phyloP scores from a whole-genome alignment of 2,329 filamentous ascomycete species.

The Chrysoporthe deuterocubensis region DNA sequence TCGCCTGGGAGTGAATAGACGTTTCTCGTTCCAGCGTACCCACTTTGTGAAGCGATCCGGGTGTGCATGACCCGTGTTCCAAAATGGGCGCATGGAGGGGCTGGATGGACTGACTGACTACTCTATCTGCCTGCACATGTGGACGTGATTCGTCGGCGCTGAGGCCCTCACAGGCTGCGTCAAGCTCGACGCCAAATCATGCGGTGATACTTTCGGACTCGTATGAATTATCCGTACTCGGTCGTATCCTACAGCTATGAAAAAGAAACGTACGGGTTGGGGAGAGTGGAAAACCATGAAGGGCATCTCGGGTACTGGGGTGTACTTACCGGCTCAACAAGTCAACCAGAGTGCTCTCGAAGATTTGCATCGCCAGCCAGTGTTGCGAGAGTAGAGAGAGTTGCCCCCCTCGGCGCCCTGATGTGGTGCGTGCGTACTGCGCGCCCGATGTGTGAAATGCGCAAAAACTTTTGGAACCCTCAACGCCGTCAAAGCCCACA shows the following conservation, averaged over 20 bases:
- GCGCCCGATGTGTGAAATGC: conserved; percentile 16
- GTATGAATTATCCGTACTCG: conserved; percentile 16
- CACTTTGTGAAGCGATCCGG: not conserved
- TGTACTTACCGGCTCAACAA: conserved; percentile 34
- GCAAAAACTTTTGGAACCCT: conserved; percentile 25
- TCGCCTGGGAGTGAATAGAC: not conserved
- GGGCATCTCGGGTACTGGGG: conserved; percentile 12
- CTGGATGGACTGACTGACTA: not conserved
- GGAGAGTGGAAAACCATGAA: conserved; percentile 11
- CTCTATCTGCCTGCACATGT: not conserved
- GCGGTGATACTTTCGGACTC: conserved; percentile 3
- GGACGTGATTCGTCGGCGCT: not conserved
- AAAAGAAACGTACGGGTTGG: conserved; percentile 8
- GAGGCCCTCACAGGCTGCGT: not conserved
- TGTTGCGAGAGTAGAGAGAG: conserved; percentile 8
- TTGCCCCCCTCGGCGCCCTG: conserved; percentile 15
- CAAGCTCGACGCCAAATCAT: not conserved
- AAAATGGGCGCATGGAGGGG: no score
- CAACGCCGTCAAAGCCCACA: conserved; percentile 29
- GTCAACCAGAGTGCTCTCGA: conserved; percentile 28
- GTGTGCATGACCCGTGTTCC: not conserved
- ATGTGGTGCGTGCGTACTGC: conserved; percentile 7
- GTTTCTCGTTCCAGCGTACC: conserved; percentile 3
- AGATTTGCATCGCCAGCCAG: conserved; percentile 32
- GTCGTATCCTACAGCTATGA: conserved; percentile 24